Conservation (phyloP, 2,329 filamentous ascomycete species). For the Ambrosiella xylebori region DNA sequence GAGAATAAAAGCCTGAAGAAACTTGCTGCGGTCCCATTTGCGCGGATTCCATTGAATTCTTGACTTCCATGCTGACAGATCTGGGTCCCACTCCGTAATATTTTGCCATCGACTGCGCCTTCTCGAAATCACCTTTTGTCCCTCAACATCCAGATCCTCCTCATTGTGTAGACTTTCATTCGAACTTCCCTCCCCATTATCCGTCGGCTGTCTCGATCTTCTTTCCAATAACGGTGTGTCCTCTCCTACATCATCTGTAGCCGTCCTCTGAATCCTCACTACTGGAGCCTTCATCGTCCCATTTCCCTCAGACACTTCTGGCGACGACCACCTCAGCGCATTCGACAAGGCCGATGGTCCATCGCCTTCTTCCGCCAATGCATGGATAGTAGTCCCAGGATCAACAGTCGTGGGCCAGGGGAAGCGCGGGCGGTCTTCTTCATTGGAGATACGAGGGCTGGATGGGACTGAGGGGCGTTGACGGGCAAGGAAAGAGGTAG, state of each 20-base stretch:
- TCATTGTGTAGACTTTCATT: neutral
- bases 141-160: conserved; percentile 12
- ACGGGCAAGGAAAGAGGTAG: conserved; percentile 16
- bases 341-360: conserved; percentile 31
- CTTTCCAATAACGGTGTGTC: conserved; percentile 16
- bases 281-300: neutral
- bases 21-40: conserved; percentile 49
- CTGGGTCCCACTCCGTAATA: no score
- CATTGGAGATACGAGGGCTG: conserved; percentile 16
- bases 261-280: conserved; percentile 17
- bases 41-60: conserved; percentile 29
- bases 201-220: conserved; percentile 13
- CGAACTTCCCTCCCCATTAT: neutral
- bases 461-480: conserved; percentile 21
- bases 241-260: conserved; percentile 14
- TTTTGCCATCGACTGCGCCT: conserved; percentile 1
- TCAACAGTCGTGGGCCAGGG: neutral
- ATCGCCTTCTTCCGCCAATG: conserved; percentile 15
- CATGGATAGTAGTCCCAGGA: conserved; percentile 7
- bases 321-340: conserved; percentile 33
- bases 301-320: conserved; percentile 18
- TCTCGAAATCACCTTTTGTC: conserved; percentile 12
- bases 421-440: conserved; percentile 15
- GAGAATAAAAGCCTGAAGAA: conserved; percentile 48
- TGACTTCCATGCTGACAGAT: conserved; percentile 21